Conservation (phyloP, 2,329 filamentous ascomycete species). For the Colletotrichum tabaci region DNA sequence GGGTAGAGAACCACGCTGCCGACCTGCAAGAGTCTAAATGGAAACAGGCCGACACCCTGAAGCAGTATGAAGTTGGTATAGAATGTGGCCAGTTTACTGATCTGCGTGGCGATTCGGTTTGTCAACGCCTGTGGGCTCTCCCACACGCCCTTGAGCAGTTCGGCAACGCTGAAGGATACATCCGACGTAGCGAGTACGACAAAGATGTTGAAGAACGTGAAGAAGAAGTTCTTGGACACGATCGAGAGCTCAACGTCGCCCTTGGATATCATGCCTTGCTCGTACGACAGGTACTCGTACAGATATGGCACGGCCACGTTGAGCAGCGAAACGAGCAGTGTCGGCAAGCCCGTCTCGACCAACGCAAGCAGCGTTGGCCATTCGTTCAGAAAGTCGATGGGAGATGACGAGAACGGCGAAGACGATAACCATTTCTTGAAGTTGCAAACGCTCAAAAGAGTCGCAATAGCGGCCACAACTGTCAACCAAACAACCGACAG, state of each 20-base stretch:
- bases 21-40: conserved; percentile 91
- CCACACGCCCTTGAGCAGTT: conserved; percentile 81
- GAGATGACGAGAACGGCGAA: conserved; percentile 70
- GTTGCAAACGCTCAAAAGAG: conserved; percentile 84
- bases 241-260: conserved; percentile 94
- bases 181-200: conserved; percentile 92
- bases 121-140: conserved; percentile 86
- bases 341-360: conserved; percentile 90
- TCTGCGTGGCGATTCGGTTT: conserved; percentile 79
- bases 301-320: conserved; percentile 93
- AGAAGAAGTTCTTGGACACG: conserved; percentile 99
- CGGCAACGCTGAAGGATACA: conserved; percentile 84
- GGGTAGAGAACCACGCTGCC: conserved; percentile 89
- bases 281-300: conserved; percentile 92
- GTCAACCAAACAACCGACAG: conserved; percentile 92
- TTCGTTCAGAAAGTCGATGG: conserved; percentile 76
- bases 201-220: conserved; percentile 99
- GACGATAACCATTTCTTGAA: conserved; percentile 81
- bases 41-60: conserved; percentile 93
- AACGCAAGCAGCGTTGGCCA: conserved; percentile 82
- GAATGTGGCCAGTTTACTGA: conserved; percentile 83
- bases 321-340: conserved; percentile 86
- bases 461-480: conserved; percentile 84
- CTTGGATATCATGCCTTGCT: conserved; percentile 95
- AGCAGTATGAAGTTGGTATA: conserved; percentile 96